Conservation (phyloP, 768 basidiomycete species). For the Austroboletus eburneus region DNA sequence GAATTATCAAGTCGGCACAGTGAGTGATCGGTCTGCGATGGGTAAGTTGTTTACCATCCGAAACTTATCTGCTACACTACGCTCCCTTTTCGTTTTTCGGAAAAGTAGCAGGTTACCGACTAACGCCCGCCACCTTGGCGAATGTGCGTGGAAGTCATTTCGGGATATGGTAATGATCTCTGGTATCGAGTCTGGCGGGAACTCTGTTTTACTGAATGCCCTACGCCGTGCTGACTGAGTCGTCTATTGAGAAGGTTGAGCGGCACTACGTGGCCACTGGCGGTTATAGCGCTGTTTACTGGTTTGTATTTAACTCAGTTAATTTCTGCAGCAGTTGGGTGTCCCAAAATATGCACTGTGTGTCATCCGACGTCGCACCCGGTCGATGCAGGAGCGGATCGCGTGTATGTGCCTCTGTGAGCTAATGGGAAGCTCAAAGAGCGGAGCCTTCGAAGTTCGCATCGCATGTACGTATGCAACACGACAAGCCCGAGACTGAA, state of each 20-base stretch:
- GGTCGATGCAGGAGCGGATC: too few relatives aligned
- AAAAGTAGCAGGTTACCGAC: not conserved
- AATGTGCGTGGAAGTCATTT: slow-evolving; percentile 2
- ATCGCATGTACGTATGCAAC: not conserved
- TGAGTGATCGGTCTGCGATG: too few relatives aligned
- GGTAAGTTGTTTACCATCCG: not conserved
- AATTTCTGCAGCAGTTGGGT: not conserved
- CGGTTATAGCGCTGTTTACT: too few relatives aligned
- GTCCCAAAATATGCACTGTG: not conserved
- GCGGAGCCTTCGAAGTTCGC: too few relatives aligned
- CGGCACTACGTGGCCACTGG: not conserved
- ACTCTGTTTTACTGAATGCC: slow-evolving; percentile 1
- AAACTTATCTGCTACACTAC: slow-evolving; percentile 1
- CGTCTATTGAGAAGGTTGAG: slow-evolving; percentile 3
- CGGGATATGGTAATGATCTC: slow-evolving; percentile 2
- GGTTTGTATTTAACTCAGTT: too few relatives aligned
- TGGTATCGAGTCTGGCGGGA: not conserved
- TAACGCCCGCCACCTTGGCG: slow-evolving; percentile 13
- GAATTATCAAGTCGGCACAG: not conserved
- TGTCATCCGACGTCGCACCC: not conserved
- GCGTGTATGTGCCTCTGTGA: too few relatives aligned
- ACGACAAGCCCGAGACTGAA: not conserved
- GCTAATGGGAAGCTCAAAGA: too few relatives aligned
- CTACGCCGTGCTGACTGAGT: not conserved
- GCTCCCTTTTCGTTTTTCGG: not conserved